These are phyloP conservation scores for Thelephora ganbajun DNA, from an alignment of 768 basidiomycete genomes.

Conservation along the genomic window DNA sequence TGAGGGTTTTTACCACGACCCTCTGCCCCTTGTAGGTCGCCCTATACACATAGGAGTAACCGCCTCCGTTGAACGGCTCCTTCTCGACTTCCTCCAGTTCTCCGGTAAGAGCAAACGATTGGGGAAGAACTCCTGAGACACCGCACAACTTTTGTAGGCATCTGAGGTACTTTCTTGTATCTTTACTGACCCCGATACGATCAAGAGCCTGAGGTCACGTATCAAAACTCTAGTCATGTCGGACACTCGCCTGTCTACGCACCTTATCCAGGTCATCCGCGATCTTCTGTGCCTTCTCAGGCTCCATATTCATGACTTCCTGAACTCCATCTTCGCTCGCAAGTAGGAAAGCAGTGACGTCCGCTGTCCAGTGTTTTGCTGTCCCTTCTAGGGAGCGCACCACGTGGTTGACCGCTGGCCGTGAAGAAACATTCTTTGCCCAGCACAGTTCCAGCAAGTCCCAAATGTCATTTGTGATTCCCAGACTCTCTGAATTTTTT, in stretches of 20 bases:
- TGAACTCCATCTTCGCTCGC: too few species aligned
- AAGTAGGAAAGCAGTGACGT: too few species aligned
- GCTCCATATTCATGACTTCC: too few species aligned
- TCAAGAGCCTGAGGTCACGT: too few species aligned
- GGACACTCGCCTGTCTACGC: too few species aligned
- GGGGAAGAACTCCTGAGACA: not conserved
- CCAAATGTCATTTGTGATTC: not conserved
- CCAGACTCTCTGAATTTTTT: not conserved
- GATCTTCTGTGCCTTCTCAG: too few species aligned
- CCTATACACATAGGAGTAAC: slow-evolving; percentile 6
- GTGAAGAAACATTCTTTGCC: not conserved
- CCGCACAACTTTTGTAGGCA: slow-evolving; percentile 1
- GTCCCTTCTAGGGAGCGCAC: too few species aligned
- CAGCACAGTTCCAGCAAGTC: not conserved
- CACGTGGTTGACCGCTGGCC: too few species aligned
- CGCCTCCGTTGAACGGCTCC: slow-evolving; percentile 2
- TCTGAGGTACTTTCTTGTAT: not conserved
- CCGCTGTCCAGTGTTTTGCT: too few species aligned
- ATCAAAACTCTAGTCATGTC: too few species aligned
- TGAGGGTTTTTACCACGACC: slow-evolving; percentile 1
- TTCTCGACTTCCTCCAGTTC: not conserved
- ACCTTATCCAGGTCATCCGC: too few species aligned
- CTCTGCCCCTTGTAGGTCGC: not conserved
- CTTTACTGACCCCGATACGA: too few species aligned
- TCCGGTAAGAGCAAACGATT: not conserved